These are phyloP conservation scores for Dalbergia cultrata DNA, from an alignment of 306 rosid species.

Conservation along the genomic window DNA sequence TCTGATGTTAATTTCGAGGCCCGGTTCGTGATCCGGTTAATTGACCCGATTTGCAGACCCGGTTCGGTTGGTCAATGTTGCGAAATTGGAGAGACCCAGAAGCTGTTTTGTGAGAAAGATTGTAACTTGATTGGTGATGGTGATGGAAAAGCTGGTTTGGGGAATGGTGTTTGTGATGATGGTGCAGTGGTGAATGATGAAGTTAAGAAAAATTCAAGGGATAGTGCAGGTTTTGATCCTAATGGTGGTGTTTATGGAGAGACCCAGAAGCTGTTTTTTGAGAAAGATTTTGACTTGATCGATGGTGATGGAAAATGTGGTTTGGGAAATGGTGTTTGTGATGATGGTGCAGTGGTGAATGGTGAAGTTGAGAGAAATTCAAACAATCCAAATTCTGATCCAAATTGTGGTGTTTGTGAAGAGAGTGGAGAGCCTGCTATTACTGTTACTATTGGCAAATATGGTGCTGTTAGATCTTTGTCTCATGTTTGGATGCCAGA, in stretches of 20 bases:
- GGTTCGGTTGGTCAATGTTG: slow-evolving; percentile 27
- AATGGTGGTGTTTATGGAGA: slow-evolving; percentile 10
- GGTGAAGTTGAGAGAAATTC: slow-evolving; percentile 35
- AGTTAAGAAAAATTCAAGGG: slow-evolving; percentile 13
- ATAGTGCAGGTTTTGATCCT: slow-evolving; percentile 21
- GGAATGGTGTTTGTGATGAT: slow-evolving; percentile 16
- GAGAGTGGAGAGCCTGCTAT: slow-evolving; percentile 48
- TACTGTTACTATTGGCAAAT: slow-evolving; percentile 60
- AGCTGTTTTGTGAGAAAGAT: slow-evolving; percentile 32
- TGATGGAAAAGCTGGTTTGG: slow-evolving; percentile 33
- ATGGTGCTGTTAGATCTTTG: slow-evolving; percentile 63
- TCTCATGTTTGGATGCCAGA: slow-evolving; percentile 67
- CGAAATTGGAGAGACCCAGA: slow-evolving; percentile 43
- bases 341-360: slow-evolving; percentile 17
- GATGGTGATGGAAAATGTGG: slow-evolving; percentile 24
- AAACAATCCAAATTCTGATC: slow-evolving; percentile 21
- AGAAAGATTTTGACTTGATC: slow-evolving; percentile 34
- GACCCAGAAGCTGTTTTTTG: slow-evolving; percentile 41
- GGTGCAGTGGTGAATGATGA: slow-evolving; percentile 31
- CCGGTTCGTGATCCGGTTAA: slow-evolving; percentile 56
- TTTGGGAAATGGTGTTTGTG: slow-evolving; percentile 14
- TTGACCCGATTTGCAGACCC: slow-evolving; percentile 33
- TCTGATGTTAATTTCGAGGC: slow-evolving; percentile 74
- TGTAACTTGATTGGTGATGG: slow-evolving; percentile 33
- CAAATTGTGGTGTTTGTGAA: slow-evolving; percentile 5